These are phyloP conservation scores for Echinochloa phyllopogon DNA, from an alignment of 176 grass and related monocot species.

Conservation along the genomic window DNA sequence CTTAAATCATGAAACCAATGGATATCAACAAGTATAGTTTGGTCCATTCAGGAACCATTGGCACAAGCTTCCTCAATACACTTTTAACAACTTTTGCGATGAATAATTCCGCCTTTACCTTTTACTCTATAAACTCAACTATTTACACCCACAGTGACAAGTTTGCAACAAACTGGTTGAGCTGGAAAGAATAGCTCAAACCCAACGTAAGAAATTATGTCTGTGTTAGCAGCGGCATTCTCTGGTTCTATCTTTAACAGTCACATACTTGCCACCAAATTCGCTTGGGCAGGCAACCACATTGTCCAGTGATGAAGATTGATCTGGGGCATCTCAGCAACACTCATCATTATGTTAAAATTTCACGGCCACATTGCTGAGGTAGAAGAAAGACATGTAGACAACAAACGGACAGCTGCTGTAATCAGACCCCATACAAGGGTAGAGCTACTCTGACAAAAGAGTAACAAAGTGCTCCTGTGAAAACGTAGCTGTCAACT, in stretches of 20 bases:
- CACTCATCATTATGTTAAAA: neutral
- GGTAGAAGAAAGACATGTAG: neutral
- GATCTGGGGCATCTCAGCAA: slow-evolving; percentile 16
- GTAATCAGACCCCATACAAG: slow-evolving; percentile 71
- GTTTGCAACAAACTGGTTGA: neutral
- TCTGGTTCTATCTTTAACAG: slow-evolving; percentile 5
- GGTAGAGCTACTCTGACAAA: slow-evolving; percentile 84
- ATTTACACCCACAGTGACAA: slow-evolving; percentile 45
- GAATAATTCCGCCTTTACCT: slow-evolving; percentile 6
- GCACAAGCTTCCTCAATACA: neutral
- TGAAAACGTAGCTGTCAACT: slow-evolving; percentile 97
- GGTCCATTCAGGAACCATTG: neutral
- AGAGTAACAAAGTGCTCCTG: slow-evolving; percentile 94
- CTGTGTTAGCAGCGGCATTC: slow-evolving; percentile 15
- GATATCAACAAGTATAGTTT: neutral
- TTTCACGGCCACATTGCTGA: slow-evolving; percentile 6
- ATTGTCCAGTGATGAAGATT: neutral
- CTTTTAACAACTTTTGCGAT: neutral
- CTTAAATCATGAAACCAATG: neutral
- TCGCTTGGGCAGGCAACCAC: neutral
- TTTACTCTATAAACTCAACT: slow-evolving; percentile 39
- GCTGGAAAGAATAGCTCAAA: neutral
- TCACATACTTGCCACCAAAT: neutral
- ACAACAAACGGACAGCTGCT: neutral
- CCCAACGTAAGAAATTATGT: neutral